Conservation (phyloP, 805 yeast genomes). For the Wickerhamomyces bisporus region DNA sequence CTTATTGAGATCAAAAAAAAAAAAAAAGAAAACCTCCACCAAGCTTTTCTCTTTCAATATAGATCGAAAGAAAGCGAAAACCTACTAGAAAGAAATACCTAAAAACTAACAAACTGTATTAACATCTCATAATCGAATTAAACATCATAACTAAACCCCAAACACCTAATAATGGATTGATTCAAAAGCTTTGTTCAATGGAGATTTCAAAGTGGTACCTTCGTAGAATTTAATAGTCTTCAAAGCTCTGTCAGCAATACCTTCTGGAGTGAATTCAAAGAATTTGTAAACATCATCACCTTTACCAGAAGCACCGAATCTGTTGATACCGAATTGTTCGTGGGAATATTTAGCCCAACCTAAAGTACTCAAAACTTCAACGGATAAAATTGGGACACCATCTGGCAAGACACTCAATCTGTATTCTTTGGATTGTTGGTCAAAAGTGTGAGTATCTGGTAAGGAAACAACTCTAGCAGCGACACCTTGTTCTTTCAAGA, state of each 20-base stretch:
- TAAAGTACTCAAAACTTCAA: constrained; percentile 85
- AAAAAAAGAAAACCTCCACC: too few relatives aligned
- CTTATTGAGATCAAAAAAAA: too few relatives aligned
- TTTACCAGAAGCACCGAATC: constrained; percentile 96
- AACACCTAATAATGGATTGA: constrained; percentile 14
- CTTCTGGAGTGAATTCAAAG: constrained; percentile 91
- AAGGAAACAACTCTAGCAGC: constrained; percentile 82
- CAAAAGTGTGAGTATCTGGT: constrained; percentile 91
- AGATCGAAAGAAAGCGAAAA: too few relatives aligned
- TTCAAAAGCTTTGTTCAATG: constrained; percentile 75
- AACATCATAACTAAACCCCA: too few relatives aligned
- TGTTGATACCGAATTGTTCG: constrained; percentile 91
- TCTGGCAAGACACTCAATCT: constrained; percentile 86
- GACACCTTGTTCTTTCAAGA: constrained; percentile 57
- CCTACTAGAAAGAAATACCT: too few relatives aligned
- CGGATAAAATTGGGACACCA: constrained; percentile 87
- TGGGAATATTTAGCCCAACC: constrained; percentile 97
- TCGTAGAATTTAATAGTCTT: constrained; percentile 79
- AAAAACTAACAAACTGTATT: too few relatives aligned
- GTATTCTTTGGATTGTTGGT: constrained; percentile 76
- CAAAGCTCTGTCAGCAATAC: constrained; percentile 79
- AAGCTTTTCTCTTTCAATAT: too few relatives aligned
- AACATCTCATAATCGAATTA: too few relatives aligned
- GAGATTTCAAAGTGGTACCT: constrained; percentile 68
- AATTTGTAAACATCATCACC: constrained; percentile 74